Base-by-base conservation (phyloP, 139 green algal species). In the Choricystis sp. region DNA sequence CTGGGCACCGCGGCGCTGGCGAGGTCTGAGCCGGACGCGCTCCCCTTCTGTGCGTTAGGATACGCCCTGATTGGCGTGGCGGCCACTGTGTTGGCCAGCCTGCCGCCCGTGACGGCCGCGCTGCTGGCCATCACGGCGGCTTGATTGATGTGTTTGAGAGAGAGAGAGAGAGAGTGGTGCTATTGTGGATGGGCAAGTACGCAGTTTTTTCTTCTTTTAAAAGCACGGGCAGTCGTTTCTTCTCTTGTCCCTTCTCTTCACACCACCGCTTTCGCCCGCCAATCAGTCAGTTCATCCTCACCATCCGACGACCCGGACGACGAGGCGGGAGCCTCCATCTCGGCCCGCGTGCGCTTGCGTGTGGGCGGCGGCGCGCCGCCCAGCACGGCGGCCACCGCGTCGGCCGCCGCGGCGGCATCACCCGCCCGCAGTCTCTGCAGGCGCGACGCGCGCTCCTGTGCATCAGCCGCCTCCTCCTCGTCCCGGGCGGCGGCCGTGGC, bases 31-130 rank as follows among this genome's bases (percentile, higher is more conserved):
- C 86, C 85, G 20, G 84, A 94, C 62, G 82, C 87, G 4, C 69
- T 96, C 29, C 88, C 88, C 4, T 96, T 90, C 72, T 90, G 81
- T 57, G 88, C 86, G 2, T 67, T 96, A 30, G 77, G 77, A 19
- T 94, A 94, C 63, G 82, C 79, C 5, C 69, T 94, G 63, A 86
- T 85, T 22, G 88, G 86, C 64, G 87, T 94, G 72, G 67, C 83
- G 3, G 84, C 81, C n/a, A 87, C 79, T 19, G 31, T 90, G 16
- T 61, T 90, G 3, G 76, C 73, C 9, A 67, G 73, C 19, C 49
- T 83, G 1, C 88, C 88, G 19, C 24, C 56, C 1, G 71, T 90
- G 26, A 63, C 72, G 1, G 19, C 62, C 19, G 16, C 63, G 5
- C 66, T 90, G 2, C 68, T 90, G 29, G 64, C 55, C 26, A 88